Percentiles rank a stretch among this genome's conserved stretches.
Evolutionary conservation across 495 filamentous ascomycete species (phyloP).

Genomic region (Lichenothelia convexa): DNA sequence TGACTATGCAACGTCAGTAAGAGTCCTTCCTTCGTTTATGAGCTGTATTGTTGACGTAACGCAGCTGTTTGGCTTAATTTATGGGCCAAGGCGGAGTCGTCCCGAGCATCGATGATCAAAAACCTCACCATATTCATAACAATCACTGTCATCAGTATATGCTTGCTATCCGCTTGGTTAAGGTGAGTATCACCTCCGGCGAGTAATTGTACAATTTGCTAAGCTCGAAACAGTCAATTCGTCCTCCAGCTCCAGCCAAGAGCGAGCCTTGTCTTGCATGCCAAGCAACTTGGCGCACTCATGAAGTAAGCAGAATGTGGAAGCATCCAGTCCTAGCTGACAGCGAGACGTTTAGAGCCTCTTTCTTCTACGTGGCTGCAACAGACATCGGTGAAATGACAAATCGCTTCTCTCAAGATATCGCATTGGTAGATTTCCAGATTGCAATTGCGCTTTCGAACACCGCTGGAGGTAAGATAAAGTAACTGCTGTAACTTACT

Average conservation of each 20-base stretch:
- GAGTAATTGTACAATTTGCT: too few relatives aligned
- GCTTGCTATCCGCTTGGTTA: conserved; percentile 1
- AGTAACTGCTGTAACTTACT: too few relatives aligned
- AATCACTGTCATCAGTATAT: neutral
- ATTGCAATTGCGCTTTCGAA: conserved; percentile 11
- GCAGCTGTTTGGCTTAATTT: conserved; percentile 36
- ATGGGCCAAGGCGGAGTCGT: conserved; percentile 31
- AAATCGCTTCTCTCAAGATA: conserved; percentile 29
- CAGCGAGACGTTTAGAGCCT: conserved; percentile 9
- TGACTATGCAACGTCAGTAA: neutral
- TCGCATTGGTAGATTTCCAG: conserved; percentile 26
- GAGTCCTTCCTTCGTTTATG: neutral
- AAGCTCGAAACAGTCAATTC: conserved; percentile 28
- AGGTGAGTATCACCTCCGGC: too few relatives aligned
- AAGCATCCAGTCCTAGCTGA: neutral
- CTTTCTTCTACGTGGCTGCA: conserved; percentile 20
- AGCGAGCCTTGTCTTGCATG: conserved; percentile 32
- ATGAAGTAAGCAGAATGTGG: conserved; percentile 14
- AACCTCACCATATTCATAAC: conserved; percentile 25
- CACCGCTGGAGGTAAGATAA: neutral
- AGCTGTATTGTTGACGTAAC: neutral
- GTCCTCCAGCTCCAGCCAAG: conserved; percentile 36
- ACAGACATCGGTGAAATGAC: conserved; percentile 27
- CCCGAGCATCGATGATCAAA: conserved; percentile 20
- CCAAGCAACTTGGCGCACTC: conserved; percentile 29